A percentile compares a stretch with the other conserved stretches of the same genome.
Conservation (phyloP, 768 basidiomycete genomes). For the Suillus variegatus region DNA sequence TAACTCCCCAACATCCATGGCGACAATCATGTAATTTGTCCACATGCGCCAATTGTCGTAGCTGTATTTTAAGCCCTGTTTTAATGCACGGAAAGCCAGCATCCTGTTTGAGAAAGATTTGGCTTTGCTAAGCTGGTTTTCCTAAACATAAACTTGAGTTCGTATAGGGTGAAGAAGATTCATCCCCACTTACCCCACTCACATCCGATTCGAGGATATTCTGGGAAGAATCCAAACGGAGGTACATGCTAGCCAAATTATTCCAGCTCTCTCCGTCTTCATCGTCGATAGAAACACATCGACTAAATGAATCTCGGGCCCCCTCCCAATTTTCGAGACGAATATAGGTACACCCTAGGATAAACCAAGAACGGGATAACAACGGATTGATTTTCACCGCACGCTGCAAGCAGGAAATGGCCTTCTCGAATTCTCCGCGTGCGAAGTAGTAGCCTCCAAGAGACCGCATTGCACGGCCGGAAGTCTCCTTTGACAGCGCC, state of each 20-base stretch:
- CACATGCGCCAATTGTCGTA: slow-evolving; percentile 98
- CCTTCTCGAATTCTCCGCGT: slow-evolving; percentile 58
- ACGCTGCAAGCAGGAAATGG: slow-evolving; percentile 64
- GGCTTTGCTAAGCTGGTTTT: slow-evolving; percentile 24
- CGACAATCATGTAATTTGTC: slow-evolving; percentile 94
- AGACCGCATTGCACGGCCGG: slow-evolving; percentile 89
- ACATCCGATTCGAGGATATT: slow-evolving; percentile 33
- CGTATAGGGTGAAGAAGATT: slow-evolving; percentile 11
- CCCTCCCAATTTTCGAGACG: slow-evolving; percentile 82
- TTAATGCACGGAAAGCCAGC: slow-evolving; percentile 90
- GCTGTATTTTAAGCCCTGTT: slow-evolving; percentile 80
- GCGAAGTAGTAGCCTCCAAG: slow-evolving; percentile 85
- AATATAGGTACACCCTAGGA: slow-evolving; percentile 90
- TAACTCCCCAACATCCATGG: slow-evolving; percentile 91
- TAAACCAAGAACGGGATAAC: slow-evolving; percentile 88
- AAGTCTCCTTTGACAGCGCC: slow-evolving; percentile 76
- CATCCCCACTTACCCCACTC: slow-evolving; percentile 24
- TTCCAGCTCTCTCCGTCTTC: slow-evolving; percentile 99
- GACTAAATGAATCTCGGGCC: slow-evolving; percentile 78
- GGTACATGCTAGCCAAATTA: slow-evolving; percentile 92
- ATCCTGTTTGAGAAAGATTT: slow-evolving; percentile 75
- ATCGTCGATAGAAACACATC: slow-evolving; percentile 90
- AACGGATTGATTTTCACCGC: slow-evolving; percentile 91
- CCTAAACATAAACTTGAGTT: slow-evolving; percentile 28
- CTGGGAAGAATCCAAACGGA: slow-evolving; percentile 64